Percentiles rank a stretch among this genome's conserved stretches.
phyloP scores from a whole-genome alignment of 2,329 filamentous ascomycete genomes.

The Trichoderma koningiopsis region DNA sequence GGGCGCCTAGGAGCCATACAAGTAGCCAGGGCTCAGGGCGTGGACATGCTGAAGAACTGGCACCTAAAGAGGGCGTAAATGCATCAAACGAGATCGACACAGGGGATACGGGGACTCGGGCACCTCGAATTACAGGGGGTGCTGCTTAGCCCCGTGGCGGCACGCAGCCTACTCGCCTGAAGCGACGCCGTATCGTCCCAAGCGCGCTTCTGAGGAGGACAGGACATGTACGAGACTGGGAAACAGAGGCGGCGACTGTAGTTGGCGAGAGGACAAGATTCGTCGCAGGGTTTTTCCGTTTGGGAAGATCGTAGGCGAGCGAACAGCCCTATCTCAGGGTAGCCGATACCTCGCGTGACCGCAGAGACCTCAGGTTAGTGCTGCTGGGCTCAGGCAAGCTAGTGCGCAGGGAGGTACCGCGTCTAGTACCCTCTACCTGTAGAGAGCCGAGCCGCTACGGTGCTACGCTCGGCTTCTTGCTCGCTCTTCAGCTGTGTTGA shows the following conservation, averaged over 20 bases:
- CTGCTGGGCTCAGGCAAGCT: neutral
- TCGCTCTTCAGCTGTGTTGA: neutral
- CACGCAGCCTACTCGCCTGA: constrained; percentile 1
- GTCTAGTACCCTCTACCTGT: neutral
- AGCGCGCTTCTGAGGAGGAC: neutral
- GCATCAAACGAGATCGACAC: constrained; percentile 25
- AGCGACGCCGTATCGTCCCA: neutral
- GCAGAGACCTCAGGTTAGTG: neutral
- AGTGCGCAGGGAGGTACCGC: neutral
- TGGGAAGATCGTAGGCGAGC: constrained; percentile 17
- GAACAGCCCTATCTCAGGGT: neutral
- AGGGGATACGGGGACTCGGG: constrained; percentile 26
- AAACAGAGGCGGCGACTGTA: neutral
- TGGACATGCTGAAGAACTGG: neutral
- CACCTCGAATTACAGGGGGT: constrained; percentile 23
- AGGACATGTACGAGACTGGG: neutral
- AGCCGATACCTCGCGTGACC: neutral
- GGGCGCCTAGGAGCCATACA: neutral
- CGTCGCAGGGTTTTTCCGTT: constrained; percentile 18
- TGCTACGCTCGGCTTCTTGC: neutral
- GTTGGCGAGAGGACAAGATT: neutral
- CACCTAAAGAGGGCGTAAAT: neutral
- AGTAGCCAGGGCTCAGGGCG: neutral
- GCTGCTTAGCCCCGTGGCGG: constrained; percentile 1
- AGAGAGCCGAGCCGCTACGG: neutral